Evolutionary conservation across 2,329 filamentous ascomycete species (phyloP).

Genomic region (Bertia moriformis): DNA sequence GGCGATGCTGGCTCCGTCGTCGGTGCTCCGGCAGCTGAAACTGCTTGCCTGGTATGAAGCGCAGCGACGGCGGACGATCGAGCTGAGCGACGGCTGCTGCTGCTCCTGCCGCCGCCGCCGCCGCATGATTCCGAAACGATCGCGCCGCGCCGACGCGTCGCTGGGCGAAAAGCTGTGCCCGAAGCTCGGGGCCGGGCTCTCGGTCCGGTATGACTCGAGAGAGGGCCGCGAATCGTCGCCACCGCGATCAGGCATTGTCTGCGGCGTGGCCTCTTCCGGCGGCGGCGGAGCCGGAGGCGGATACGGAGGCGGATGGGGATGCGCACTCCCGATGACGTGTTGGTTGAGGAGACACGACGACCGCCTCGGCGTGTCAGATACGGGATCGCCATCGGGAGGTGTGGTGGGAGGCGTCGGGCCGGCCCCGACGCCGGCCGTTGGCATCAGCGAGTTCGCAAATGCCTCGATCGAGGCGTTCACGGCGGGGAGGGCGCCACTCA

Average conservation of each 20-base stretch:
- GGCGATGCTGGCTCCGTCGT: constrained; percentile 43
- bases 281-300: neutral
- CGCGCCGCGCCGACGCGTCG: constrained; percentile 11
- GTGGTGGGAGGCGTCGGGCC: constrained; percentile 48
- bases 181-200: neutral
- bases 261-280: no score
- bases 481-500: constrained; percentile 31
- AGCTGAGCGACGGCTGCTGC: constrained; percentile 32
- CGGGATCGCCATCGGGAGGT: constrained; percentile 34
- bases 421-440: constrained; percentile 26
- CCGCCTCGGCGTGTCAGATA: constrained; percentile 28
- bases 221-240: no score
- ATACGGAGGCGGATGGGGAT: neutral
- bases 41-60: constrained; percentile 48
- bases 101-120: constrained; percentile 29
- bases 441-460: constrained; percentile 35
- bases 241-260: no score
- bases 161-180: constrained; percentile 15
- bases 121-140: constrained; percentile 4
- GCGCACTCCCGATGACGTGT: constrained; percentile 13
- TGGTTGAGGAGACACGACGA: constrained; percentile 41
- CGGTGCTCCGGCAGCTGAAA: constrained; percentile 29
- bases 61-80: constrained; percentile 36
- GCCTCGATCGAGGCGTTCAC: constrained; percentile 30
- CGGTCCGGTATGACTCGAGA: neutral